Evolutionary conservation across 1,284 basidiomycete genomes (phyloP), one percentile per base, ranked within the genome.

Genomic region (Ganoderma leucocontextum): DNA sequence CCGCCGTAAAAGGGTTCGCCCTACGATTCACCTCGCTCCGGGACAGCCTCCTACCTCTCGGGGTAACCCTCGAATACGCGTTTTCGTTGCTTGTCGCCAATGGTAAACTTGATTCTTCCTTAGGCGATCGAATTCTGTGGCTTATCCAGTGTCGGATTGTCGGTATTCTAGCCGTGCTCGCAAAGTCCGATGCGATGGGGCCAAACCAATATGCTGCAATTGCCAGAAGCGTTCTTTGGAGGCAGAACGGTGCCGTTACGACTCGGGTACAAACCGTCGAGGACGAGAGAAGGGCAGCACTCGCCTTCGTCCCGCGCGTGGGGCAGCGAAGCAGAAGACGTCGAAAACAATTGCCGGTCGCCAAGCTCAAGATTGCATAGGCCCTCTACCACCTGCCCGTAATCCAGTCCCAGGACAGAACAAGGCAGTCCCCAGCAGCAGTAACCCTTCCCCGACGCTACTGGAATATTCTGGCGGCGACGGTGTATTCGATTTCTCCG

Each of bases 131-230:
- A 25, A 6, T 44, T 10, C 25, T 4, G 52, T 35, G 13, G 22
- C 25, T 55, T 33, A 55, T 25, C 22, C n/a, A n/a, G n/a, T 22
- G 17, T 17, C 33, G 22, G 29, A 13, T 9, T 33, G 1, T 55
- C 29, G 9, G 22, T 22, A 17, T 44, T 39, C 29, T 42, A 93
- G 91, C 75, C 91, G 92, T 49, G 85, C 83, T 13, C 87, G 91
- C 44, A 94, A 94, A 77, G 91, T 91, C 71, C 88, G 91, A 13
- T 94, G 92, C 74, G 92, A 94, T 76, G 92, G 92, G 60, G 88
- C 88, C 12, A 91, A 89, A 71, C 92, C 92, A 10, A 76, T 83
- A n/a, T 94, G 92, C 74, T 84, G 89, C 74, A 92, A 92, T 74
- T 94, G 92, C 74, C 78, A 80, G 55, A 78, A 80, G 59, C 86